phyloP scores from a whole-genome alignment of 2,329 filamentous ascomycete species.

The Fusarium sp. region DNA sequence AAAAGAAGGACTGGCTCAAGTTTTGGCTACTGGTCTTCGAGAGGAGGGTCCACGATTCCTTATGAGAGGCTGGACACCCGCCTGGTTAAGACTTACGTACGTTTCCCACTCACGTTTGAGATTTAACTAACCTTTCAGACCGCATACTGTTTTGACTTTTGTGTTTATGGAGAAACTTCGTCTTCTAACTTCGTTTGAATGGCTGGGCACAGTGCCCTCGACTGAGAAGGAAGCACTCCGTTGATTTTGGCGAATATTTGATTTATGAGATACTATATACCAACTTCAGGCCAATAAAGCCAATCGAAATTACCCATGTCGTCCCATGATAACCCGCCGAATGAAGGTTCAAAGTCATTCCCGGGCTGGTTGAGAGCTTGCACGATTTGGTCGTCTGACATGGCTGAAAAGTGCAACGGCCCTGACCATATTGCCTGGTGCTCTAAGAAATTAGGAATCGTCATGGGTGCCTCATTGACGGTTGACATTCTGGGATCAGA shows the following conservation, averaged over 20 bases:
- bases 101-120: constrained; percentile 1
- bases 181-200: constrained; percentile 48
- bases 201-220: constrained; percentile 28
- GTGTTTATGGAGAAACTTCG: constrained; percentile 61
- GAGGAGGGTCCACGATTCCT: constrained; percentile 58
- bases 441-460: constrained; percentile 47
- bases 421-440: constrained; percentile 59
- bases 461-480: constrained; percentile 32
- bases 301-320: constrained; percentile 70
- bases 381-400: constrained; percentile 77
- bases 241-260: constrained; percentile 26
- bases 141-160: constrained; percentile 61
- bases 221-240: constrained; percentile 26
- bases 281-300: constrained; percentile 65
- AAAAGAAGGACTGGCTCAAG: constrained; percentile 51
- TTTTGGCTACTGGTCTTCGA: constrained; percentile 52
- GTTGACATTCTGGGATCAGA: constrained; percentile 34
- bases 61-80: constrained; percentile 62
- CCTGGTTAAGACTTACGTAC: constrained; percentile 59
- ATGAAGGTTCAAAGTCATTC: constrained; percentile 67
- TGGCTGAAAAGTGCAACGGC: constrained; percentile 72
- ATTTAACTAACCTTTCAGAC: constrained; percentile 46
- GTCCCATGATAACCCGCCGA: constrained; percentile 69
- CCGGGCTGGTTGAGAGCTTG: constrained; percentile 74
- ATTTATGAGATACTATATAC: constrained; percentile 38